A percentile compares a stretch with the other conserved stretches of the same genome.
Evolutionary conservation across 768 basidiomycete species (phyloP).

Genomic region (Amanita jacksonii): DNA sequence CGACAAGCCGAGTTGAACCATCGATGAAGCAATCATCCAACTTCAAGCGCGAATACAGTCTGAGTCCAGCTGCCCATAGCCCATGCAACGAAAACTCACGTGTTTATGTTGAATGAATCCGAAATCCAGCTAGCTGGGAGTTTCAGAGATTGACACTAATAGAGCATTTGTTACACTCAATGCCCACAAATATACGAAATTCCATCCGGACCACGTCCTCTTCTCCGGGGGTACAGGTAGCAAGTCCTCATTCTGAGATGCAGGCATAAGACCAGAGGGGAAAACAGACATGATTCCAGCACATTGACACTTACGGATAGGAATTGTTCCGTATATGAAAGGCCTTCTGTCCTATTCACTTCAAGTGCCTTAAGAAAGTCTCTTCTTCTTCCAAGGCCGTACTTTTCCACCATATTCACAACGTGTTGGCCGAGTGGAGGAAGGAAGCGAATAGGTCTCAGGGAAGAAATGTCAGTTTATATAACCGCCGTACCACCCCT

Average conservation of each 20-base stretch:
- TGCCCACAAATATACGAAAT: constrained; percentile 59
- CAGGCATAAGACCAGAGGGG: constrained; percentile 4
- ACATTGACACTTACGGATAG: constrained; percentile 35
- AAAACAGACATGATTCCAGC: not conserved
- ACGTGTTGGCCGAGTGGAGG: too few species aligned
- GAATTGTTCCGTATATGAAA: constrained; percentile 48
- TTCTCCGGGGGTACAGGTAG: constrained; percentile 55
- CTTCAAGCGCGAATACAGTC: constrained; percentile 23
- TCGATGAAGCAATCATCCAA: constrained; percentile 71
- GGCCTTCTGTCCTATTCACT: constrained; percentile 40
- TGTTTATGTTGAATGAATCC: constrained; percentile 72
- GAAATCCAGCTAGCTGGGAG: constrained; percentile 55
- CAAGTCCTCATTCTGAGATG: constrained; percentile 51
- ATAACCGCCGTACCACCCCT: too few species aligned
- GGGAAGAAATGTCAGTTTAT: too few species aligned
- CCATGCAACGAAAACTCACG: constrained; percentile 29
- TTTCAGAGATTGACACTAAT: not conserved
- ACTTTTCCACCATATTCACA: too few species aligned
- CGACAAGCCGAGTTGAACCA: constrained; percentile 61
- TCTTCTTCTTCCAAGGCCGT: too few species aligned
- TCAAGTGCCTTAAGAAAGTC: constrained; percentile 35
- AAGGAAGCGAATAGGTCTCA: too few species aligned
- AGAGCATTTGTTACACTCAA: too few species aligned
- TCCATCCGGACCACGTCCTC: constrained; percentile 54
- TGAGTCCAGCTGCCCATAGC: too few species aligned